Base-by-base conservation (phyloP, 768 basidiomycete genomes). In the Hygrophoropsis aurantiaca region DNA sequence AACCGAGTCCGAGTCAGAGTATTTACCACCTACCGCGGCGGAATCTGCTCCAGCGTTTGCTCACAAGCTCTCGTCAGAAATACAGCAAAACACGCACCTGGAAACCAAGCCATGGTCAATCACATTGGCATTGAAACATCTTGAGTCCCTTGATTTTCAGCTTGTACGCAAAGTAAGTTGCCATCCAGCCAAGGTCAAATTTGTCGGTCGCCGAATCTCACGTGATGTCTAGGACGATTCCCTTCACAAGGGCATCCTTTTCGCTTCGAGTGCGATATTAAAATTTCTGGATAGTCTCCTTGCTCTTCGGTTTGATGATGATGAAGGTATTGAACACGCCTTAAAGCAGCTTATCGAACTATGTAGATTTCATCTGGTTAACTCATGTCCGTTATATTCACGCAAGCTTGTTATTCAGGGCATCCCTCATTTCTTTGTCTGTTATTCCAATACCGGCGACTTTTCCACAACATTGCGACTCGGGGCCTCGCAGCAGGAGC, bases 361-460 rank as follows among this genome's bases (percentile, higher is more conserved):
- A 16, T 35, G 62, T 65, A 47, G 26, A 58, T 20, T 9, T 16
- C 19, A 30, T 30, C 13, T 30, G 13, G 66, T 53, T 18, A 26
- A 16, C 2, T 16, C 16, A 0, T 46, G 11, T 38, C 23, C 19
- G 16, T 21, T 20, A 10, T 30, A 11, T 40, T 15, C 20, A n/a
- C 36, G 20, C 34, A 23, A 5, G 37, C 25, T 30, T 20, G 21
- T 34, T 54, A n/a, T 26, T n/a, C 46, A 74, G 74, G 71, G 26
- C 53, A 56, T 19, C 52, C 55, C 10, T 57, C 59, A 1, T 68
- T 68, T 26, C 25, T 77, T 15, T 42, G 57, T 7, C 50, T 66
- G 24, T 59, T 89, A 18, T 82, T 89, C 51, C 67, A 69, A 30
- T 74, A 79, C 46, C 72, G 86, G 47, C 69, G 60, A 41, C 60